Evolutionary conservation across 2,329 filamentous ascomycete genomes (phyloP).

Genomic region (Xylariaceae sp.): DNA sequence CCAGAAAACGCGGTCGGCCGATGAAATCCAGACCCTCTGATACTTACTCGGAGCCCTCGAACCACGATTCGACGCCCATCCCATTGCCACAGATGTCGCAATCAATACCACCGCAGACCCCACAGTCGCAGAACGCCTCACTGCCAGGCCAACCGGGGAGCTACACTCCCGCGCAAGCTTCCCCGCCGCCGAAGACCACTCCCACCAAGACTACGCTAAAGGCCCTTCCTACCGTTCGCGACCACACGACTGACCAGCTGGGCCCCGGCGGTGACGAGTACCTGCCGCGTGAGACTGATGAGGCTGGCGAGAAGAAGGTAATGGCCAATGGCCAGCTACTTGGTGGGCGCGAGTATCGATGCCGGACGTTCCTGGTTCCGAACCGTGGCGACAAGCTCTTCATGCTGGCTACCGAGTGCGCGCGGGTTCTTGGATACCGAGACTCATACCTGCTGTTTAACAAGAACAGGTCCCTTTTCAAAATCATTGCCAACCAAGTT

Average conservation of each 20-base stretch:
- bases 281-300: conserved; percentile 86
- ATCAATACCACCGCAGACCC: conserved; percentile 49
- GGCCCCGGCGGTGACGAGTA: conserved; percentile 90
- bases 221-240: conserved; percentile 88
- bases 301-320: conserved; percentile 92
- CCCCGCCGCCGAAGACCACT: conserved; percentile 71
- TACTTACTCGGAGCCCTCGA: conserved; percentile 54
- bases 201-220: conserved; percentile 84
- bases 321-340: conserved; percentile 75
- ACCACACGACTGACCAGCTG: conserved; percentile 95
- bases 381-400: conserved; percentile 90
- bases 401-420: conserved; percentile 98
- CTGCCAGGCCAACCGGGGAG: conserved; percentile 39
- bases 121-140: conserved; percentile 47
- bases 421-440: conserved; percentile 85
- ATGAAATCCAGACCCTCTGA: conserved; percentile 56
- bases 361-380: conserved; percentile 88
- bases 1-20: conserved; percentile 57
- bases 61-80: conserved; percentile 44
- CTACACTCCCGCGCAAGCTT: conserved; percentile 45
- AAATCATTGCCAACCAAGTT: conserved; percentile 92
- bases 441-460: conserved; percentile 99
- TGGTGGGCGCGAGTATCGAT: conserved; percentile 83
- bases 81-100: conserved; percentile 41
- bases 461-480: conserved; percentile 93